phyloP scores from a whole-genome alignment of 768 basidiomycete genomes.

The Mycena kentingensis region DNA sequence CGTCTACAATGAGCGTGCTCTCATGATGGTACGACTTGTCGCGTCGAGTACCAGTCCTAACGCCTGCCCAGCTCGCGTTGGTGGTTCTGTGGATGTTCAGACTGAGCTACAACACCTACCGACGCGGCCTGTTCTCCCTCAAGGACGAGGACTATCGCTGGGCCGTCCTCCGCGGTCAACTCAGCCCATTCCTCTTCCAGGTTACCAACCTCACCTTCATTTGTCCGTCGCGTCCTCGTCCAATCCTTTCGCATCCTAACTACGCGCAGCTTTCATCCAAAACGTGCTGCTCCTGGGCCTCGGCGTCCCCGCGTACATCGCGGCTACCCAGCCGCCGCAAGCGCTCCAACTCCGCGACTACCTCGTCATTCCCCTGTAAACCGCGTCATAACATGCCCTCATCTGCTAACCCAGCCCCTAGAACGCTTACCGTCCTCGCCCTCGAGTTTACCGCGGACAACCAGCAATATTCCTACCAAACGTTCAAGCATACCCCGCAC shows the following conservation, averaged over 20 bases:
- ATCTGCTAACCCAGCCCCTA: too few relatives aligned
- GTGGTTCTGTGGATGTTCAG: slow-evolving; percentile 31
- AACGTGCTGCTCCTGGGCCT: slow-evolving; percentile 79
- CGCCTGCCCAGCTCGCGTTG: too few relatives aligned
- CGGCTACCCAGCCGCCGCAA: slow-evolving; percentile 54
- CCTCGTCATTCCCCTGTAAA: slow-evolving; percentile 55
- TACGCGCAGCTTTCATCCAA: slow-evolving; percentile 64
- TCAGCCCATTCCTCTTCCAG: slow-evolving; percentile 59
- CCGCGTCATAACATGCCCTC: too few relatives aligned
- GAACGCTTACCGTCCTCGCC: slow-evolving; percentile 58
- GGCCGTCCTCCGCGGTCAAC: slow-evolving; percentile 66
- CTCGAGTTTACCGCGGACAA: slow-evolving; percentile 88
- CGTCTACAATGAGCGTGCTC: slow-evolving; percentile 68
- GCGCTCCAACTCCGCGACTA: slow-evolving; percentile 62
- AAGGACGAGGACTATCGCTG: slow-evolving; percentile 93
- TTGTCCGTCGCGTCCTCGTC: slow-evolving; percentile 36
- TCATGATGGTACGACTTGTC: slow-evolving; percentile 72
- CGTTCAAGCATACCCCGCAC: slow-evolving; percentile 63
- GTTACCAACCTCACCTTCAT: slow-evolving; percentile 73
- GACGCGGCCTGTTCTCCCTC: slow-evolving; percentile 80
- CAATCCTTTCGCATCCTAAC: not conserved
- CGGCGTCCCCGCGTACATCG: slow-evolving; percentile 60
- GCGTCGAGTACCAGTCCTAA: too few relatives aligned
- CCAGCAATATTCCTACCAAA: slow-evolving; percentile 85
- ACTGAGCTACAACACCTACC: slow-evolving; percentile 78